Conservation (phyloP, 306 rosid species). For the Cyclanthera cordifolia region DNA sequence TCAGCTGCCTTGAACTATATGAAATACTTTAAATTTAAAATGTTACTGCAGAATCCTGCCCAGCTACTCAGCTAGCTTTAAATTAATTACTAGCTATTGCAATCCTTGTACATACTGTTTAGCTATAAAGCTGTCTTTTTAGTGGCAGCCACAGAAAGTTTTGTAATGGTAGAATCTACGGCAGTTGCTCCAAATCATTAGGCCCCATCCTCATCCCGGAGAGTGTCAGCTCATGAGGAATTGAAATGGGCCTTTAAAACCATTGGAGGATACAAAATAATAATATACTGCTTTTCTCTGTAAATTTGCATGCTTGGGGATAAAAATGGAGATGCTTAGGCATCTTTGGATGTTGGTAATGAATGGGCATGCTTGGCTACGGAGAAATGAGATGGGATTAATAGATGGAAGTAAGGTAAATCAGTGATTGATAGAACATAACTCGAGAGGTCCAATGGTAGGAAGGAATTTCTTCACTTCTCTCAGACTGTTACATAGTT, state of each 20-base stretch:
- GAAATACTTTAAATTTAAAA: background rate
- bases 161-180: background rate
- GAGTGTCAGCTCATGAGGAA: background rate
- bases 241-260: background rate
- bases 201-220: background rate
- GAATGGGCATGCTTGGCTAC: background rate
- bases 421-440: too few species aligned
- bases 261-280: background rate
- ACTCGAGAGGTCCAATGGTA: too few species aligned
- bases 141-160: background rate
- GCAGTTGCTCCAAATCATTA: background rate
- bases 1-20: background rate
- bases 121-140: background rate
- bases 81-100: slow-evolving; percentile 2
- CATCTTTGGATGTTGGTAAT: background rate
- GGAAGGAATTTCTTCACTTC: too few species aligned
- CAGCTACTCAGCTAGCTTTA: too few species aligned
- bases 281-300: too few species aligned
- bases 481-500: too few species aligned
- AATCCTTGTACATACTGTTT: background rate
- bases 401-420: background rate
- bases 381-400: too few species aligned
- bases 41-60: background rate
- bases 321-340: background rate
- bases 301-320: background rate